Percentiles rank a stretch among this genome's conserved stretches.
phyloP scores from a whole-genome alignment of 2,329 filamentous ascomycete genomes.

The Remersonia thermophila region DNA sequence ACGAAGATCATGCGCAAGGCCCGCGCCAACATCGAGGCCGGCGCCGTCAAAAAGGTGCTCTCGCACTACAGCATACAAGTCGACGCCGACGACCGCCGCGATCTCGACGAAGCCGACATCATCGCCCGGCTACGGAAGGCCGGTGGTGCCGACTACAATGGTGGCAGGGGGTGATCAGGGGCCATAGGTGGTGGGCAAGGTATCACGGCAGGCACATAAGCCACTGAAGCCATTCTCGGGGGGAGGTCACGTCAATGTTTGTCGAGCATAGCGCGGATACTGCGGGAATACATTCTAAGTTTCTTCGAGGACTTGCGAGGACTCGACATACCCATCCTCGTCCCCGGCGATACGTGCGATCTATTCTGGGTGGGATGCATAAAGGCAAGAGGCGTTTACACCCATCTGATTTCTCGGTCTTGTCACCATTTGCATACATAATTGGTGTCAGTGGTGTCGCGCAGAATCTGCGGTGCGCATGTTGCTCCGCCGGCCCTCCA shows the following conservation, averaged over 20 bases:
- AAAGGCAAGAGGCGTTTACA: too few relatives aligned
- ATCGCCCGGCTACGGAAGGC: constrained; percentile 50
- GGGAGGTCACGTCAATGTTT: neutral
- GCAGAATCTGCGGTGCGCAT: too few relatives aligned
- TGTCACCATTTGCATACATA: too few relatives aligned
- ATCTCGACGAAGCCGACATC: constrained; percentile 50
- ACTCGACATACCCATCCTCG: too few relatives aligned
- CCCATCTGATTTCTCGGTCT: too few relatives aligned
- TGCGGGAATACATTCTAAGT: constrained; percentile 2
- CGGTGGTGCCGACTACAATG: constrained; percentile 61
- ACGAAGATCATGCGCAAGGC: constrained; percentile 60
- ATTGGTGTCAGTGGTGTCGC: too few relatives aligned
- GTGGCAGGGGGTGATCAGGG: constrained; percentile 38
- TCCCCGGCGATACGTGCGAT: too few relatives aligned
- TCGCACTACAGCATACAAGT: constrained; percentile 54
- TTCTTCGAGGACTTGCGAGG: too few relatives aligned
- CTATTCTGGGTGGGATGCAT: too few relatives aligned
- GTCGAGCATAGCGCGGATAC: constrained; percentile 8
- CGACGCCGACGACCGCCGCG: constrained; percentile 46
- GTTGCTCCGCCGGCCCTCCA: too few relatives aligned
- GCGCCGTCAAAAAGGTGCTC: constrained; percentile 50
- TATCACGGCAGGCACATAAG: neutral
- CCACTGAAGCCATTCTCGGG: neutral
- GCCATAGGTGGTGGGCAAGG: neutral
- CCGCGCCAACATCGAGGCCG: constrained; percentile 54